phyloP scores from a whole-genome alignment of 148 eudicot genomes.

The Nyssa sinensis region DNA sequence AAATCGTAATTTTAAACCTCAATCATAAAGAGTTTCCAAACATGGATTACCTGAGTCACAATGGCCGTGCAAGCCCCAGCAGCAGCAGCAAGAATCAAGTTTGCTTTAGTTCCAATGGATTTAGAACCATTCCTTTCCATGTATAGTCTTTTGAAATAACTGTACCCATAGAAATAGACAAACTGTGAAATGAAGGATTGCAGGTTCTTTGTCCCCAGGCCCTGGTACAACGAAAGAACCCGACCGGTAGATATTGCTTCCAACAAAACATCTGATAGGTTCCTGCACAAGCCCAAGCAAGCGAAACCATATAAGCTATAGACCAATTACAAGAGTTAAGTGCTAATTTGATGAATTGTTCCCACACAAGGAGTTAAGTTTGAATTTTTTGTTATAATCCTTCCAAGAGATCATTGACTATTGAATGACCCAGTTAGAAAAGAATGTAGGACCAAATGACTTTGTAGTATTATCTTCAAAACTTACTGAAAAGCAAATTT shows the following conservation, averaged over 20 bases:
- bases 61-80: slow-evolving; percentile 57
- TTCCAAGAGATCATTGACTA: neutral
- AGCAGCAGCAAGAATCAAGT: slow-evolving; percentile 53
- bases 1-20: neutral
- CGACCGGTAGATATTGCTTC: slow-evolving; percentile 47
- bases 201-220: slow-evolving; percentile 55
- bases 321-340: neutral
- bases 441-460: neutral
- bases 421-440: neutral
- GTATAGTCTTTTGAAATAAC: slow-evolving; percentile 49
- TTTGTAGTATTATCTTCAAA: neutral
- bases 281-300: slow-evolving; percentile 28
- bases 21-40: neutral
- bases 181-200: slow-evolving; percentile 57
- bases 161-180: slow-evolving; percentile 56
- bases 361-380: neutral
- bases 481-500: neutral
- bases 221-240: slow-evolving; percentile 52
- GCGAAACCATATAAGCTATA: neutral
- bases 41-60: slow-evolving; percentile 39
- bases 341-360: neutral
- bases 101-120: slow-evolving; percentile 52
- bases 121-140: slow-evolving; percentile 37
- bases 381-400: neutral
- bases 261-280: slow-evolving; percentile 47